Conservation (phyloP, 2,329 filamentous ascomycete species). For the Neocucurbitaria cava region DNA sequence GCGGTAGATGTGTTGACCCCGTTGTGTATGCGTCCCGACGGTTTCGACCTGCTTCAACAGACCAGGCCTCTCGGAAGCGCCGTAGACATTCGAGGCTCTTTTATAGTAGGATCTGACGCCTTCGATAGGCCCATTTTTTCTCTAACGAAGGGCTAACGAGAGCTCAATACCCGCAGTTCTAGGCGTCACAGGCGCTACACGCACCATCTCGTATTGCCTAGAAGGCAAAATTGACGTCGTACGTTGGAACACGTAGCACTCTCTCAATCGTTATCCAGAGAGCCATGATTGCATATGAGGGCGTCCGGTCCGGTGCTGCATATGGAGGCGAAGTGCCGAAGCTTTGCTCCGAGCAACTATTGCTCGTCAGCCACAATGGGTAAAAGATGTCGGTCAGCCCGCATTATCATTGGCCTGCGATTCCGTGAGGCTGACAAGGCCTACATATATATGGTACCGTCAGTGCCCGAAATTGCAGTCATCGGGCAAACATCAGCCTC, state of each 20-base stretch:
- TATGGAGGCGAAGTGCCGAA: background rate
- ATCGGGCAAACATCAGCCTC: background rate
- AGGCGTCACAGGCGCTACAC: background rate
- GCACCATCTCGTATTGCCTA: background rate
- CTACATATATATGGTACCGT: background rate
- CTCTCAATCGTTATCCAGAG: background rate
- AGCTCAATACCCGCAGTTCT: background rate
- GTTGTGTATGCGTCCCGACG: no score
- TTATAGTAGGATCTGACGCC: no score
- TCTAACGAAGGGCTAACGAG: no score
- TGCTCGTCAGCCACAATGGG: background rate
- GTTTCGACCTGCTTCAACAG: background rate
- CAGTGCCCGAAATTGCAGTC: background rate
- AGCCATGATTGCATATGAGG: background rate
- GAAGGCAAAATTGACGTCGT: background rate
- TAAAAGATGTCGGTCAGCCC: background rate
- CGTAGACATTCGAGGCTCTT: no score
- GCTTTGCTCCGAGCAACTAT: background rate
- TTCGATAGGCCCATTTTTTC: no score
- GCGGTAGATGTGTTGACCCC: no score
- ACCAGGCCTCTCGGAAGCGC: background rate
- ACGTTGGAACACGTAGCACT: background rate
- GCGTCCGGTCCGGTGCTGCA: background rate
- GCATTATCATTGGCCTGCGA: background rate
- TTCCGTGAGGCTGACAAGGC: background rate